Evolutionary conservation across 2,329 filamentous ascomycete species (phyloP).

Genomic region (Microdochium bolleyi): DNA sequence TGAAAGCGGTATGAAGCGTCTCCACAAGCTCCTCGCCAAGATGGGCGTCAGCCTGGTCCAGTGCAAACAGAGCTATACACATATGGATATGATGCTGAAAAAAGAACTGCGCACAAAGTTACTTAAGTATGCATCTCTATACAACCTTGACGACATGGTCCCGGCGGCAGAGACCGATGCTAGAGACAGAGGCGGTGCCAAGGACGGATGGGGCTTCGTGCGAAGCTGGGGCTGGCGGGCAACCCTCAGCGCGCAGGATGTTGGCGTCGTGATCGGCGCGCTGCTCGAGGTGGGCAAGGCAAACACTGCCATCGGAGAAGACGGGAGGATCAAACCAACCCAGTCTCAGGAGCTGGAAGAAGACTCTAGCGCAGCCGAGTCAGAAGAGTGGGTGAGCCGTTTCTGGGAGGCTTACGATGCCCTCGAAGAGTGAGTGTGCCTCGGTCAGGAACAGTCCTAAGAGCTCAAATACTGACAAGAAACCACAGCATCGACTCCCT

Average conservation of each 20-base stretch:
- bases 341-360: conserved; percentile 31
- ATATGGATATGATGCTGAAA: conserved; percentile 98
- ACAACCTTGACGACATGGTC: conserved; percentile 89
- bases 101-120: conserved; percentile 77
- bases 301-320: conserved; percentile 23
- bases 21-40: conserved; percentile 92
- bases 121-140: conserved; percentile 84
- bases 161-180: conserved; percentile 68
- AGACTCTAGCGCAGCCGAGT: conserved; percentile 39
- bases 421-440: conserved; percentile 54
- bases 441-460: not conserved
- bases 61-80: conserved; percentile 90
- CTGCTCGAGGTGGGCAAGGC: conserved; percentile 83
- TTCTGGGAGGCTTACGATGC: conserved; percentile 71
- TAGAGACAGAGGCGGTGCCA: conserved; percentile 60
- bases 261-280: conserved; percentile 85
- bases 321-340: conserved; percentile 21
- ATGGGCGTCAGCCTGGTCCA: conserved; percentile 95
- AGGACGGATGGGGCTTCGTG: conserved; percentile 95
- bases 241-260: conserved; percentile 85
- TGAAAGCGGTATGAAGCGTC: conserved; percentile 75
- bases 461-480: conserved; percentile 13
- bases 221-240: conserved; percentile 97
- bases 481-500: conserved; percentile 62
- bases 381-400: conserved; percentile 56